Conservation (phyloP, 495 filamentous ascomycete species). For the Collariella sp. region DNA sequence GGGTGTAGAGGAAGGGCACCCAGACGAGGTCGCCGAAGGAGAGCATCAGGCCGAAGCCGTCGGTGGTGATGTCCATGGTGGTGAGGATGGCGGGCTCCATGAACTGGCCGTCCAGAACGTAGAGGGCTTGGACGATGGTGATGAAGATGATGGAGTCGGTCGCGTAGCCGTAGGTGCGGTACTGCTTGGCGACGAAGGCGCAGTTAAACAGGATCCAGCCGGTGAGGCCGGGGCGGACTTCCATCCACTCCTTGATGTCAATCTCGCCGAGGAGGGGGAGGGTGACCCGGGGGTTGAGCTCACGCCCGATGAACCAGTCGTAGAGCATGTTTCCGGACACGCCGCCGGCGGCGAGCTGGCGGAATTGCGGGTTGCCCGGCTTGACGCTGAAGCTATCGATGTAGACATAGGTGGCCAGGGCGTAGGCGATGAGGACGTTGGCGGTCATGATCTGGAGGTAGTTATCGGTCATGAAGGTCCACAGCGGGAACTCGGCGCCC, state of each 20-base stretch:
- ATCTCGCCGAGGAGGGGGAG: slow-evolving; percentile 72
- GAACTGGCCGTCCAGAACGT: slow-evolving; percentile 78
- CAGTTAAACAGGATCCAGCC: slow-evolving; percentile 85
- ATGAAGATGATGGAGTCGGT: slow-evolving; percentile 84
- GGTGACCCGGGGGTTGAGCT: slow-evolving; percentile 83
- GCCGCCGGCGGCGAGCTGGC: slow-evolving; percentile 74
- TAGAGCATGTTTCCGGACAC: slow-evolving; percentile 80
- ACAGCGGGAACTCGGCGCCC: slow-evolving; percentile 75
- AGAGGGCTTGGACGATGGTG: slow-evolving; percentile 68
- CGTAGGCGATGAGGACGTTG: slow-evolving; percentile 65
- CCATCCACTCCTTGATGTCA: slow-evolving; percentile 86
- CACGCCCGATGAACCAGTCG: slow-evolving; percentile 95
- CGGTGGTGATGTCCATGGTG: slow-evolving; percentile 90
- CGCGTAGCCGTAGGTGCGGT: slow-evolving; percentile 69
- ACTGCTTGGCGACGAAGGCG: slow-evolving; percentile 80
- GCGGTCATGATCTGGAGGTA: slow-evolving; percentile 76
- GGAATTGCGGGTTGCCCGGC: slow-evolving; percentile 54
- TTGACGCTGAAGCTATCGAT: slow-evolving; percentile 72
- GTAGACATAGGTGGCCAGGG: slow-evolving; percentile 68
- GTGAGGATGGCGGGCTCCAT: slow-evolving; percentile 91
- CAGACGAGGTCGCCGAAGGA: slow-evolving; percentile 89
- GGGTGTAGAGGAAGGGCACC: slow-evolving; percentile 83
- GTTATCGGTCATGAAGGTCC: slow-evolving; percentile 90
- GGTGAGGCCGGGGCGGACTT: slow-evolving; percentile 83
- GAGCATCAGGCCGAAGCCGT: slow-evolving; percentile 97